Evolutionary conservation across 331 rosid genomes (phyloP).

Genomic region (Saraca asoca): DNA sequence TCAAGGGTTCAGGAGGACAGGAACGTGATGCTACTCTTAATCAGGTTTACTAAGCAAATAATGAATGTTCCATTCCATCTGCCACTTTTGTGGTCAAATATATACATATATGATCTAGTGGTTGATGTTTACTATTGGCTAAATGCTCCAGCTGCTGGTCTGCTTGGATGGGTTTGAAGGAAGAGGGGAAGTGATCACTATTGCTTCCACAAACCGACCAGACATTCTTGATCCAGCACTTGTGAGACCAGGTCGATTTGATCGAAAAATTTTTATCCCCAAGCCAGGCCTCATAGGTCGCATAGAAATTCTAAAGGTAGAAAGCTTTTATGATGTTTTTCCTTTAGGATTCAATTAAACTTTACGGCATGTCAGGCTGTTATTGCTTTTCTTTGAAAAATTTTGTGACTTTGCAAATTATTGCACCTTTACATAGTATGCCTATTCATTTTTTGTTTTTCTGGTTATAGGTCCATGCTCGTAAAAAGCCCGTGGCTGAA

Average conservation of each 20-base stretch:
- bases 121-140: conserved; percentile 42
- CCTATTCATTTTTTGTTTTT: conserved; percentile 22
- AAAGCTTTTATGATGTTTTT: conserved; percentile 15
- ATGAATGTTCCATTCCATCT: conserved; percentile 9
- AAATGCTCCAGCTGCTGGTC: conserved; percentile 80
- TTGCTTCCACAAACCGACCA: conserved; percentile 96
- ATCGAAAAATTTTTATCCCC: conserved; percentile 90
- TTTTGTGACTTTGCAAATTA: conserved; percentile 22
- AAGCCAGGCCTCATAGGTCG: conserved; percentile 97
- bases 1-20: conserved; percentile 98
- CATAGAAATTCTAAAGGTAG: conserved; percentile 83
- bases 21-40: conserved; percentile 99
- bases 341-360: conserved; percentile 23
- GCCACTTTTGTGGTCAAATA: background rate
- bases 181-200: conserved; percentile 93
- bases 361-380: conserved; percentile 13
- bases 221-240: conserved; percentile 97
- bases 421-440: conserved; percentile 16
- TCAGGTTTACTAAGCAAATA: conserved; percentile 58
- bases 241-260: conserved; percentile 97
- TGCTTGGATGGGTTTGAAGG: conserved; percentile 99
- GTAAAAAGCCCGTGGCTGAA: conserved; percentile 91
- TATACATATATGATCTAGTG: conserved; percentile 22
- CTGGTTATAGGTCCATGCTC: conserved; percentile 83
- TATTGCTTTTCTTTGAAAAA: conserved; percentile 10